These are phyloP conservation scores for Camillea tinctor DNA, from an alignment of 2,329 filamentous ascomycete genomes.

Conservation along the genomic window DNA sequence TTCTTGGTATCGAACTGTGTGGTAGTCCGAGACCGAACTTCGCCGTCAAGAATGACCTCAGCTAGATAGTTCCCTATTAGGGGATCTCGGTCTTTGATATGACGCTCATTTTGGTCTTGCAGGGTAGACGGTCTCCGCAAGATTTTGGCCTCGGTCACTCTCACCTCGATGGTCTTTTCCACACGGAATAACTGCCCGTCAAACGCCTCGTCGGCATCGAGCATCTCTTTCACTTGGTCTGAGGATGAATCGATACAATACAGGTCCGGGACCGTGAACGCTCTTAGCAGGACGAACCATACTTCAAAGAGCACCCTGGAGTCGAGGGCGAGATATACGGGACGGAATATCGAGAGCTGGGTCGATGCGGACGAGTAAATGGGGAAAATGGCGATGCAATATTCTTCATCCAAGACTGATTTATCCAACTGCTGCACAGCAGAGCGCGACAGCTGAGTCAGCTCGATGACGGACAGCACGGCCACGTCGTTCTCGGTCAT, in stretches of 20 bases:
- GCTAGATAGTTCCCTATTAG: constrained; percentile 70
- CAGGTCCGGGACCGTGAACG: constrained; percentile 88
- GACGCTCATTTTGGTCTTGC: constrained; percentile 32
- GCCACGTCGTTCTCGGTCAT: constrained; percentile 82
- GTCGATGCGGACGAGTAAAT: constrained; percentile 79
- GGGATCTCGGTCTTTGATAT: constrained; percentile 42
- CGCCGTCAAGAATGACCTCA: constrained; percentile 76
- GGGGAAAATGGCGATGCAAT: constrained; percentile 92
- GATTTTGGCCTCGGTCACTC: constrained; percentile 63
- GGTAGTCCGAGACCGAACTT: constrained; percentile 73
- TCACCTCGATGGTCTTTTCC: constrained; percentile 58
- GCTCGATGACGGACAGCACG: constrained; percentile 77
- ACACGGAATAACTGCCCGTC: constrained; percentile 56
- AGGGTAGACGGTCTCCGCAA: constrained; percentile 35
- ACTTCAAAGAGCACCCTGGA: constrained; percentile 91
- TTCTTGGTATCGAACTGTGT: constrained; percentile 69
- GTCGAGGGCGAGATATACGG: constrained; percentile 85
- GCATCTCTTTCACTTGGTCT: constrained; percentile 43
- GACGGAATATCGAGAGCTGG: constrained; percentile 74
- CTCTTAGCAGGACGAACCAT: constrained; percentile 89
- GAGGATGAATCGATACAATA: constrained; percentile 62
- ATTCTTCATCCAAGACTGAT: constrained; percentile 88
- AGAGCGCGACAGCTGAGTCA: constrained; percentile 84
- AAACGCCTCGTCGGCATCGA: constrained; percentile 40
- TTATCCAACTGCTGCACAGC: constrained; percentile 87